phyloP scores from a whole-genome alignment of 78 protist genomes.

The Dictyostelium capitatum region DNA sequence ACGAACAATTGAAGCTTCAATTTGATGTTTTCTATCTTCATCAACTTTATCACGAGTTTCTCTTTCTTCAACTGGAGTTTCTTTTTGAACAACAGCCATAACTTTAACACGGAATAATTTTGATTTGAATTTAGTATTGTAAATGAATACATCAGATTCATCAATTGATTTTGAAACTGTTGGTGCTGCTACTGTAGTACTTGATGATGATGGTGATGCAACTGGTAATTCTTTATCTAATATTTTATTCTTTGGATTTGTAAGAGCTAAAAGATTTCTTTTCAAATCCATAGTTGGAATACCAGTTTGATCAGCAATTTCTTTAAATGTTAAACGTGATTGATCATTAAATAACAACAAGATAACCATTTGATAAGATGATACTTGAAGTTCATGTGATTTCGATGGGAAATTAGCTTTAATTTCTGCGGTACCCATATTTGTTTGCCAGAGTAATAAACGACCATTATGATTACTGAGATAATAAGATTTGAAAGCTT shows the following conservation, averaged over 20 bases:
- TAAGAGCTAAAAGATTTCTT: constrained; percentile 90
- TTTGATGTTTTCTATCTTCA: constrained; percentile 87
- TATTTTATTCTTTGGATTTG: constrained; percentile 87
- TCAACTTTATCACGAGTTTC: constrained; percentile 87
- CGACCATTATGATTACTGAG: constrained; percentile 91
- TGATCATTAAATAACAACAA: constrained; percentile 91
- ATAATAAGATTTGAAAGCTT: constrained; percentile 90
- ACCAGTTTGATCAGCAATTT: constrained; percentile 60
- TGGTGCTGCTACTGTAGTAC: neutral
- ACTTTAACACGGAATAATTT: constrained; percentile 89
- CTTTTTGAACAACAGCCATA: constrained; percentile 92
- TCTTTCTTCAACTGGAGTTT: constrained; percentile 84
- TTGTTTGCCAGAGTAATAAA: constrained; percentile 91
- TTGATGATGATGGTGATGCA: neutral
- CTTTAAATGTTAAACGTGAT: constrained; percentile 59
- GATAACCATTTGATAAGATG: constrained; percentile 92
- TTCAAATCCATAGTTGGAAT: constrained; percentile 87
- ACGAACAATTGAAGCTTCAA: constrained; percentile 98
- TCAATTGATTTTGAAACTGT: constrained; percentile 53
- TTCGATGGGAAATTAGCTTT: constrained; percentile 83
- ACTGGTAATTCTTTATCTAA: neutral
- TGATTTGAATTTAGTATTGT: constrained; percentile 87
- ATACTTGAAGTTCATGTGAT: constrained; percentile 91
- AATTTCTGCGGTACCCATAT: constrained; percentile 95
- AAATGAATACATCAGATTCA: constrained; percentile 88